Conservation (phyloP, 192 early-diverging fungal species). For the Umbelopsis isabellina region DNA sequence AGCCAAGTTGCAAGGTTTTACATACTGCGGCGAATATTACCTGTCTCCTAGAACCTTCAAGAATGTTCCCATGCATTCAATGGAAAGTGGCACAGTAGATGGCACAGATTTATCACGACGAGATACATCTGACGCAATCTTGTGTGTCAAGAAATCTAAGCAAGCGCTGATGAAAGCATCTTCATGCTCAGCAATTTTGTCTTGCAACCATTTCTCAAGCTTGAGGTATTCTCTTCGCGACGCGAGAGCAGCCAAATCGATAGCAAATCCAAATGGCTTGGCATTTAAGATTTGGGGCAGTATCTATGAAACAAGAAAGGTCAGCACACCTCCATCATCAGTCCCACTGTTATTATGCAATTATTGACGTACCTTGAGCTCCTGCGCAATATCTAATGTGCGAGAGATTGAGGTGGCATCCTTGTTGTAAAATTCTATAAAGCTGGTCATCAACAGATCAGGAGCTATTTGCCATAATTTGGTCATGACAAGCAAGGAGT, state of each 20-base stretch:
- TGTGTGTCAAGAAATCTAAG: slow-evolving; percentile 74
- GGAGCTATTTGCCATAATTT: slow-evolving; percentile 71
- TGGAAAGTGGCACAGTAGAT: slow-evolving; percentile 56
- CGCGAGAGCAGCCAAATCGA: slow-evolving; percentile 82
- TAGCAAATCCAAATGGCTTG: slow-evolving; percentile 68
- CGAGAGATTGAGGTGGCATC: slow-evolving; percentile 57
- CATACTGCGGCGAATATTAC: slow-evolving; percentile 22
- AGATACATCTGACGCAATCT: slow-evolving; percentile 53
- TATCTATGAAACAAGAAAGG: slow-evolving; percentile 47
- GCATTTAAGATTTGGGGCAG: slow-evolving; percentile 70
- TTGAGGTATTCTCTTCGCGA: slow-evolving; percentile 78
- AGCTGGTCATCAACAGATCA: slow-evolving; percentile 57
- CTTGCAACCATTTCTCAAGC: slow-evolving; percentile 84
- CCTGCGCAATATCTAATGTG: slow-evolving; percentile 79
- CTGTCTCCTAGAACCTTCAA: slow-evolving; percentile 63
- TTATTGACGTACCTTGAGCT: slow-evolving; percentile 63
- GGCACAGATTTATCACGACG: slow-evolving; percentile 46
- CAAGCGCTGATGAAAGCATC: slow-evolving; percentile 70
- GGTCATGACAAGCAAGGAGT: slow-evolving; percentile 68
- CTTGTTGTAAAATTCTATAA: slow-evolving; percentile 72
- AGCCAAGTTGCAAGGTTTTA: not conserved
- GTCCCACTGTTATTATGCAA: not conserved
- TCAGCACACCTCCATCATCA: not conserved
- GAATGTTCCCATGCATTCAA: slow-evolving; percentile 71
- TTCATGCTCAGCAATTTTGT: slow-evolving; percentile 66